A percentile compares a stretch with the other conserved stretches of the same genome.
Conservation (phyloP, 257 asterid species). For the Penstemon barbatus region DNA sequence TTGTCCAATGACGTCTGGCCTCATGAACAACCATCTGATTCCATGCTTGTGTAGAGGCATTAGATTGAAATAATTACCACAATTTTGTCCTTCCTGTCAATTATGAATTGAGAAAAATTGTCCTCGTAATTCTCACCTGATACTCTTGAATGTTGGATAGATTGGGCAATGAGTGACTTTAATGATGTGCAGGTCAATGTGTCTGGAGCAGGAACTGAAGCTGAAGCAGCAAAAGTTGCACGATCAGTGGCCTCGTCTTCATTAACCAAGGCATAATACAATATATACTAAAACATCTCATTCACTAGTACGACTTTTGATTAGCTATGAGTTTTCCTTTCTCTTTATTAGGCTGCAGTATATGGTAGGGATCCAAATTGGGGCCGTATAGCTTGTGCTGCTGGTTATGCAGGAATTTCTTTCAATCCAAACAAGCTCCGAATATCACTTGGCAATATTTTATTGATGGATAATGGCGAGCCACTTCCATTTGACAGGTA, state of each 20-base stretch:
- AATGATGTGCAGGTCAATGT: conserved; percentile 65
- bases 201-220: conserved; percentile 75
- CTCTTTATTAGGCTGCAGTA: conserved; percentile 69
- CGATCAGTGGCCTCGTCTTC: conserved; percentile 97
- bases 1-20: too few relatives aligned
- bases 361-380: conserved; percentile 98
- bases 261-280: conserved; percentile 65
- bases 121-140: too few relatives aligned
- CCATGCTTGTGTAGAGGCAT: too few relatives aligned
- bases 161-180: too few relatives aligned
- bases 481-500: conserved; percentile 90
- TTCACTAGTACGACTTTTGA: conserved; percentile 1
- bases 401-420: conserved; percentile 87
- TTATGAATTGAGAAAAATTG: too few relatives aligned
- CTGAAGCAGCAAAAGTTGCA: conserved; percentile 89
- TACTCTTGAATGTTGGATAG: too few relatives aligned
- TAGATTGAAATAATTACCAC: too few relatives aligned
- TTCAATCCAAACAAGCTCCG: conserved; percentile 65
- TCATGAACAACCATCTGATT: too few relatives aligned
- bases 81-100: too few relatives aligned
- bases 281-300: conserved; percentile 8
- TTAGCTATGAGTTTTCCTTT: conserved; percentile 25
- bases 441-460: conserved; percentile 79
- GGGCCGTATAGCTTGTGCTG: conserved; percentile 98
- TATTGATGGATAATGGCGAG: conserved; percentile 89